Evolutionary conservation across 768 basidiomycete species (phyloP).

Genomic region (Xerocomus spinulosus): DNA sequence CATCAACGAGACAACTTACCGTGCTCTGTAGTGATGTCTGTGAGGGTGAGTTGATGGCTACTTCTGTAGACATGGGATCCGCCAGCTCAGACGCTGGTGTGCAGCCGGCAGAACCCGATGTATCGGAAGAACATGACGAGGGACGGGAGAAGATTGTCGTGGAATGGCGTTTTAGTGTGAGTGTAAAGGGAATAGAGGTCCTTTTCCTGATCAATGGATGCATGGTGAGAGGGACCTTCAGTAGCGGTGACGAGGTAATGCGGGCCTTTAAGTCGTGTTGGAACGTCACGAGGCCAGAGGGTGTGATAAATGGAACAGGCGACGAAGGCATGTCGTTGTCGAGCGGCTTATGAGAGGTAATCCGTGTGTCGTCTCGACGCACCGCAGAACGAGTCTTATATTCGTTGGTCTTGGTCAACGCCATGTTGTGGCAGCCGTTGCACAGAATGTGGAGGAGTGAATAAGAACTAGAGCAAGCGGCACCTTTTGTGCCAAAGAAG

Average conservation of each 20-base stretch:
- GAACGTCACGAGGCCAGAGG: conserved; percentile 25
- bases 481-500: conserved; percentile 17
- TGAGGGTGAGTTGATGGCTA: neutral
- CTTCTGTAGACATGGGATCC: conserved; percentile 17
- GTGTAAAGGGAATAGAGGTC: conserved; percentile 18
- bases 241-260: conserved; percentile 22
- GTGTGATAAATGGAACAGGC: conserved; percentile 25
- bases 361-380: conserved; percentile 11
- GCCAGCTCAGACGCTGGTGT: conserved; percentile 17
- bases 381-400: conserved; percentile 18
- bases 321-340: conserved; percentile 23
- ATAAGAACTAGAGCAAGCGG: conserved; percentile 9
- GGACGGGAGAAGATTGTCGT: conserved; percentile 20
- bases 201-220: conserved; percentile 28
- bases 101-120: conserved; percentile 9
- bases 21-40: conserved; percentile 1
- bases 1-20: conserved; percentile 18
- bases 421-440: conserved; percentile 16
- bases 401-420: conserved; percentile 8
- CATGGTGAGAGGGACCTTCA: conserved; percentile 27
- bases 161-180: conserved; percentile 25
- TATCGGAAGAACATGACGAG: conserved; percentile 12
- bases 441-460: conserved; percentile 16
- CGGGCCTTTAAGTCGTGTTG: conserved; percentile 29
- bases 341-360: conserved; percentile 15